phyloP scores from a whole-genome alignment of 2,329 filamentous ascomycete genomes.

The Westerdykella aurantiaca region DNA sequence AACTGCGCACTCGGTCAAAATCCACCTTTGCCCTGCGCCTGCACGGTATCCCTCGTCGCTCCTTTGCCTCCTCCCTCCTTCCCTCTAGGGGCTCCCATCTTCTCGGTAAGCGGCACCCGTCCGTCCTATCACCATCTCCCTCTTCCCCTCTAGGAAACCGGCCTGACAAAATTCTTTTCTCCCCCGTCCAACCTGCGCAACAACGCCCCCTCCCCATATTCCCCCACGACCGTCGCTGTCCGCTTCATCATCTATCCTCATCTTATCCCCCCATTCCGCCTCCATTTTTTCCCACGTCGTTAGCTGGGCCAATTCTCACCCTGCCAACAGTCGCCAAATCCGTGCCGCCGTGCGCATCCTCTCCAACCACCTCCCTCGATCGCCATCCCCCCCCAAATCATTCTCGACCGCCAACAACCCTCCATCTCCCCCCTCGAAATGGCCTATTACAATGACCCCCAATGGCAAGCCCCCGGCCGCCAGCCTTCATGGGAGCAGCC shows the following conservation, averaged over 20 bases:
- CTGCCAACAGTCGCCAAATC: slow-evolving; percentile 10
- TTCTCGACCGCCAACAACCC: too few relatives aligned
- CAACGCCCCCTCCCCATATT: too few relatives aligned
- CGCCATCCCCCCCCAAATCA: too few relatives aligned
- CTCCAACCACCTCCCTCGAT: too few relatives aligned
- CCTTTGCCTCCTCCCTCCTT: slow-evolving; percentile 16
- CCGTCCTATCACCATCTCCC: slow-evolving; percentile 6
- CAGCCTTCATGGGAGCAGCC: slow-evolving; percentile 69
- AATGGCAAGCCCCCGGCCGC: slow-evolving; percentile 56
- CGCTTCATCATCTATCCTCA: slow-evolving; percentile 18
- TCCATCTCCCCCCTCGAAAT: slow-evolving; percentile 40
- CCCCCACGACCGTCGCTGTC: slow-evolving; percentile 21
- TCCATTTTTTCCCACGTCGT: slow-evolving; percentile 10
- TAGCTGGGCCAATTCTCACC: slow-evolving; percentile 12
- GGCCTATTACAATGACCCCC: slow-evolving; percentile 61
- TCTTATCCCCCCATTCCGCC: neutral
- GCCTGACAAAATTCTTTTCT: slow-evolving; percentile 34
- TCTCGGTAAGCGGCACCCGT: slow-evolving; percentile 31
- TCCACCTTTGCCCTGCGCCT: slow-evolving; percentile 10
- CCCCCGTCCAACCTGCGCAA: too few relatives aligned
- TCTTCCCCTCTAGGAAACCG: slow-evolving; percentile 19
- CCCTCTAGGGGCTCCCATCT: slow-evolving; percentile 3
- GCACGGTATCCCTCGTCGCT: slow-evolving; percentile 16
- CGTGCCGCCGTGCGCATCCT: neutral
- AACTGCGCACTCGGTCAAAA: slow-evolving; percentile 3